phyloP scores from a whole-genome alignment of 179 eudicot genomes.

The Beta macrorhiza region DNA sequence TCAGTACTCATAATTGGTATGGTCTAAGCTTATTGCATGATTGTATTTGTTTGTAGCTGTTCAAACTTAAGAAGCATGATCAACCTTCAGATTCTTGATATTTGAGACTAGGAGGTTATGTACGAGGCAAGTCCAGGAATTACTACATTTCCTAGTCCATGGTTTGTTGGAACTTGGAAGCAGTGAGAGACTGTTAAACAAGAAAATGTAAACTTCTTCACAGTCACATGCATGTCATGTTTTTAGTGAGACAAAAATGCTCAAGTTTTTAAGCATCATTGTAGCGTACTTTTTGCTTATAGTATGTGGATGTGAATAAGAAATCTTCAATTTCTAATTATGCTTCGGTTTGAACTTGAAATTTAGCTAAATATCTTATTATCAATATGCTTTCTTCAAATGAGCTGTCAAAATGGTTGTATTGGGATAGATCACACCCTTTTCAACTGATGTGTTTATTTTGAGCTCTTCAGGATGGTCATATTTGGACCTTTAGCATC shows the following conservation, averaged over 20 bases:
- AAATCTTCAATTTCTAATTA: not conserved
- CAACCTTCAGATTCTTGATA: not conserved
- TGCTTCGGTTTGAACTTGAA: not conserved
- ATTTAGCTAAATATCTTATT: not conserved
- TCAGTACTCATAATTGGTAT: not conserved
- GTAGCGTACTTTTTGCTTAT: not conserved
- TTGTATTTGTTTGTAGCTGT: not conserved
- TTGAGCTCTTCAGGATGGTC: constrained; percentile 67
- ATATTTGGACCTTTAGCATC: constrained; percentile 84
- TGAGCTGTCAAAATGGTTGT: too few species aligned
- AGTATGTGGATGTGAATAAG: not conserved
- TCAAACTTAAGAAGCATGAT: not conserved
- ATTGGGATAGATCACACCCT: too few species aligned
- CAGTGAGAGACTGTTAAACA: not conserved
- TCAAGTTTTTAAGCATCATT: not conserved
- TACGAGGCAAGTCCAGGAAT: not conserved
- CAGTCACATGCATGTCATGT: not conserved
- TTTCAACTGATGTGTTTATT: not conserved
- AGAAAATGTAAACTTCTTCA: not conserved
- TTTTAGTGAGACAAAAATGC: not conserved
- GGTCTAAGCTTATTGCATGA: not conserved
- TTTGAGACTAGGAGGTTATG: not conserved
- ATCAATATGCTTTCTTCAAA: not conserved
- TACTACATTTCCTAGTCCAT: not conserved
- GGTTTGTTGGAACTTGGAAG: not conserved